phyloP scores from a whole-genome alignment of 1,284 basidiomycete species.

The Tausonia pullulans region DNA sequence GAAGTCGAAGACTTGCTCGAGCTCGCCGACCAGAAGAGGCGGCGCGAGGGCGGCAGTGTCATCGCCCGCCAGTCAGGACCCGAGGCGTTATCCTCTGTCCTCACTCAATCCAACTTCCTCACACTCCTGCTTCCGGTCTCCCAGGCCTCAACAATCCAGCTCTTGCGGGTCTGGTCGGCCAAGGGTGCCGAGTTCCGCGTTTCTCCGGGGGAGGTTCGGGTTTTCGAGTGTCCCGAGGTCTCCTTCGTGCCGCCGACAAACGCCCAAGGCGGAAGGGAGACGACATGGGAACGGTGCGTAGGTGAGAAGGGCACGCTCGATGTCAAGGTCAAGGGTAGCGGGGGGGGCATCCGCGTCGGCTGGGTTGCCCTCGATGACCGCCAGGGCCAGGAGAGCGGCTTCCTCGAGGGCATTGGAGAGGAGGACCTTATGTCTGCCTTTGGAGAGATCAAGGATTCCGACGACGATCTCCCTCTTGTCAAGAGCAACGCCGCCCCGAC shows the following conservation, averaged over 20 bases:
- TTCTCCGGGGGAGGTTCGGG: background rate
- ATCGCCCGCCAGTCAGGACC: background rate
- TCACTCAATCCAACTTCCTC: constrained; percentile 1
- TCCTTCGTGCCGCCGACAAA: background rate
- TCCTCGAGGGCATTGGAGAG: constrained; percentile 13
- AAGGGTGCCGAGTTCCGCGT: constrained; percentile 7
- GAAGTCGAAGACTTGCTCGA: background rate
- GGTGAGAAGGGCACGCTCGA: constrained; percentile 6
- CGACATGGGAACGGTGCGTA: background rate
- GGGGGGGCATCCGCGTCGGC: constrained; percentile 8
- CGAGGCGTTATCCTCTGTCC: background rate
- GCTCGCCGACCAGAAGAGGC: background rate
- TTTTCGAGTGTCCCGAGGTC: constrained; percentile 11
- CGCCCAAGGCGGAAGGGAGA: background rate
- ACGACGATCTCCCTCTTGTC: background rate
- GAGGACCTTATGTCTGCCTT: background rate
- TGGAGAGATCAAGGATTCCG: background rate
- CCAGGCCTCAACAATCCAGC: constrained; percentile 5
- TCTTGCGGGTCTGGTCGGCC: constrained; percentile 12
- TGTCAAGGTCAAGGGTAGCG: constrained; percentile 5
- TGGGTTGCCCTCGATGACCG: constrained; percentile 6
- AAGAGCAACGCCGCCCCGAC: background rate
- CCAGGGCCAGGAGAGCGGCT: background rate
- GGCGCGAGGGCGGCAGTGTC: background rate
- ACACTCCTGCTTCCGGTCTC: constrained; percentile 12